phyloP scores from a whole-genome alignment of 2,329 filamentous ascomycete species.

The Teratosphaeria pseudoeucalypti region DNA sequence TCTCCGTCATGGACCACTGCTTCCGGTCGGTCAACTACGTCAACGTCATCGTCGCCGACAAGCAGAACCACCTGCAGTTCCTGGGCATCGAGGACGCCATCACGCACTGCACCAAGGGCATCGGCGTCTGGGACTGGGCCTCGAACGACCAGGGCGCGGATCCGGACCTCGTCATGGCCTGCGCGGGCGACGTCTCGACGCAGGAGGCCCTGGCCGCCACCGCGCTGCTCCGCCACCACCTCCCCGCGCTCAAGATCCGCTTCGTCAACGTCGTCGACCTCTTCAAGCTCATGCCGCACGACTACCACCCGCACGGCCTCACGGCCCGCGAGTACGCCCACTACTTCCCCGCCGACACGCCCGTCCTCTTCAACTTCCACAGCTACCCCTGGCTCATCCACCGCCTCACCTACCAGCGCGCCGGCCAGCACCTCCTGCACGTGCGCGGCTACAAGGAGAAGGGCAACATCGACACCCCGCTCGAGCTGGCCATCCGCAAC shows the following conservation, averaged over 20 bases:
- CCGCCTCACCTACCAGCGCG: constrained; percentile 64
- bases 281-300: constrained; percentile 64
- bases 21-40: constrained; percentile 66
- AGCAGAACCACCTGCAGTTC: constrained; percentile 68
- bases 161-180: constrained; percentile 67
- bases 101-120: constrained; percentile 66
- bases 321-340: constrained; percentile 54
- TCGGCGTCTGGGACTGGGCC: constrained; percentile 69
- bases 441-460: constrained; percentile 76
- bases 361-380: constrained; percentile 77
- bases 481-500: constrained; percentile 69
- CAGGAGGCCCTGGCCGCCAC: constrained; percentile 66
- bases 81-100: constrained; percentile 63
- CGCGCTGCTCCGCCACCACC: constrained; percentile 58
- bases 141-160: constrained; percentile 58
- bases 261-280: constrained; percentile 74
- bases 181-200: constrained; percentile 64
- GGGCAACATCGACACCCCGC: constrained; percentile 72
- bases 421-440: constrained; percentile 56
- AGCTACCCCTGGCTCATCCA: constrained; percentile 73
- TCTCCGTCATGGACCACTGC: constrained; percentile 68
- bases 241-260: constrained; percentile 64
- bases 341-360: constrained; percentile 62
- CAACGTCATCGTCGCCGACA: constrained; percentile 71
- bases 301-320: constrained; percentile 64